Evolutionary conservation across 176 grass and related monocot genomes (phyloP).

Genomic region (Saccharum officinarum): DNA sequence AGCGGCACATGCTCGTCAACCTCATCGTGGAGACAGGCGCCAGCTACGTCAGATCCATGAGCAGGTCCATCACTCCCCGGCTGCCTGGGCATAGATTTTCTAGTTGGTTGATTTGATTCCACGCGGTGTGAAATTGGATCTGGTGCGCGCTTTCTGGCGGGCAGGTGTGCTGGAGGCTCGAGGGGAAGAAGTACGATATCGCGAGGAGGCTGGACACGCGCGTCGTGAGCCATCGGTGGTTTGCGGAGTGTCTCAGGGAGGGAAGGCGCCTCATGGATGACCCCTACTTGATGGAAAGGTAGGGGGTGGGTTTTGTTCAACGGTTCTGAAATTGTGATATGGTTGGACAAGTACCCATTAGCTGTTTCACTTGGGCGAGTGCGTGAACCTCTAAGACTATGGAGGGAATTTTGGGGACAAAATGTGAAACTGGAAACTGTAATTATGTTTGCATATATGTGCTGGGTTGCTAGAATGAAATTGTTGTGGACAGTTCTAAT

Average conservation of each 20-base stretch:
- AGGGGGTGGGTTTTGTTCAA: background rate
- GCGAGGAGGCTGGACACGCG: constrained; percentile 42
- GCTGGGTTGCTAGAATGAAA: too few relatives aligned
- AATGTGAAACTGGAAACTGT: too few relatives aligned
- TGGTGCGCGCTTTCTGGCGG: constrained; percentile 6
- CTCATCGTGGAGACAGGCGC: constrained; percentile 75
- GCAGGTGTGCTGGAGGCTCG: constrained; percentile 77
- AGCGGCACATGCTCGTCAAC: constrained; percentile 83
- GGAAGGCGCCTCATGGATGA: constrained; percentile 55
- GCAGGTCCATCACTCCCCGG: constrained; percentile 57
- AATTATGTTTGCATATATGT: too few relatives aligned
- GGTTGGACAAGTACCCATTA: too few relatives aligned
- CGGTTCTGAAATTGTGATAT: too few relatives aligned
- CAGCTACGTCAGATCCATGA: constrained; percentile 79
- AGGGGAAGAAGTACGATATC: constrained; percentile 84
- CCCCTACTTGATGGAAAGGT: constrained; percentile 70
- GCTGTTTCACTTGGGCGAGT: too few relatives aligned
- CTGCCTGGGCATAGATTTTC: background rate
- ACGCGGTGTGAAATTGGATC: background rate
- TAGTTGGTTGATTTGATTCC: background rate
- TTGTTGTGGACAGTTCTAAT: too few relatives aligned
- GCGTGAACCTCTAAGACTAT: too few relatives aligned
- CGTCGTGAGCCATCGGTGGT: constrained; percentile 78
- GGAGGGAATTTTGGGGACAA: too few relatives aligned
- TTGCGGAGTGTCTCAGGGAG: constrained; percentile 63